A percentile compares a stretch with the other conserved stretches of the same genome.
Conservation (phyloP, 192 early-diverging fungal species). For the Entophlyctis luteolus region DNA sequence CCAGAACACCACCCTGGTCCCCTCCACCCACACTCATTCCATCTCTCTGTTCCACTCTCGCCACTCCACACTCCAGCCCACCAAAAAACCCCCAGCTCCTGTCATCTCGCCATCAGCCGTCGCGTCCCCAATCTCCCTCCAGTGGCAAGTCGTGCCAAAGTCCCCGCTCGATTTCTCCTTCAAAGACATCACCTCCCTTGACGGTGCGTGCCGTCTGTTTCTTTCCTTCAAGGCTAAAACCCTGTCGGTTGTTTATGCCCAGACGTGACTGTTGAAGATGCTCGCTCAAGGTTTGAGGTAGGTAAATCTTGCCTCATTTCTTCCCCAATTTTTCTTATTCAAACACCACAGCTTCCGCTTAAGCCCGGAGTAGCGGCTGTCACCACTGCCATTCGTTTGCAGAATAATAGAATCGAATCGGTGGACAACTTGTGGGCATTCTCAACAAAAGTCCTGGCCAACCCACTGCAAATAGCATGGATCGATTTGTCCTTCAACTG, state of each 20-base stretch:
- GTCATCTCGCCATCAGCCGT: too few relatives aligned
- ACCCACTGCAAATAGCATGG: slow-evolving; percentile 27
- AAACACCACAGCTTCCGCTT: too few relatives aligned
- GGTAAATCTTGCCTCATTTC: too few relatives aligned
- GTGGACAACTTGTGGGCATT: slow-evolving; percentile 13
- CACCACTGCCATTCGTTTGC: slow-evolving; percentile 20
- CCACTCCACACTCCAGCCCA: not conserved
- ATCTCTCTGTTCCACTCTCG: too few relatives aligned
- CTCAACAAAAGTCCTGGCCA: not conserved
- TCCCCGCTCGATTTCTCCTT: slow-evolving; percentile 18
- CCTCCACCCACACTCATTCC: too few relatives aligned
- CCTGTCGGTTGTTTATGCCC: not conserved
- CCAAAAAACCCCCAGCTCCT: too few relatives aligned
- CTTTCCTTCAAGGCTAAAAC: not conserved
- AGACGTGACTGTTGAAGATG: slow-evolving; percentile 8
- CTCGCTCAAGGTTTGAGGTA: slow-evolving; percentile 8
- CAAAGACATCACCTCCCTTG: slow-evolving; percentile 1
- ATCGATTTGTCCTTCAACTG: slow-evolving; percentile 44
- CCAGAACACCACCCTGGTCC: too few relatives aligned
- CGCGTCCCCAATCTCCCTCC: not conserved
- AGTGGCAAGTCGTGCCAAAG: slow-evolving; percentile 17
- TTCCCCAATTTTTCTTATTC: too few relatives aligned
- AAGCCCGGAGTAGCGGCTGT: not conserved
- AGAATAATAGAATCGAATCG: slow-evolving; percentile 6
- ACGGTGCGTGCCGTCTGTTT: not conserved